A percentile compares a stretch with the other conserved stretches of the same genome.
These are phyloP conservation scores for Xylaria cubensis DNA, from an alignment of 495 filamentous ascomycete genomes.

Conservation along the genomic window DNA sequence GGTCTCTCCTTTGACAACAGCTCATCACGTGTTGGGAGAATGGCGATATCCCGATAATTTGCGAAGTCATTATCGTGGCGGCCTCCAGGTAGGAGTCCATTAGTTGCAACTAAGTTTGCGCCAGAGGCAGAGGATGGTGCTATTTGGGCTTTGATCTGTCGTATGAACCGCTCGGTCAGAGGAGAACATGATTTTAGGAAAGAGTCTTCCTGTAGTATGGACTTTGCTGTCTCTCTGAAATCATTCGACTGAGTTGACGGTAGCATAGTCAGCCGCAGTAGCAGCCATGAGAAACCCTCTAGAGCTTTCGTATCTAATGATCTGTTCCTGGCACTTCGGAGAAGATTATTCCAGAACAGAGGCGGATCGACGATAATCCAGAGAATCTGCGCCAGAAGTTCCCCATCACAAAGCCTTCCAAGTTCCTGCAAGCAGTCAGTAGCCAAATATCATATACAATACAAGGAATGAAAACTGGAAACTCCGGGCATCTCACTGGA, in stretches of 20 bases:
- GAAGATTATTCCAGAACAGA: constrained; percentile 64
- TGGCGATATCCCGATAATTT: constrained; percentile 66
- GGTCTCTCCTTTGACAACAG: constrained; percentile 63
- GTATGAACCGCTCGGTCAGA: neutral
- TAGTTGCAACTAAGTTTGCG: neutral
- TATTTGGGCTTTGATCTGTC: constrained; percentile 6
- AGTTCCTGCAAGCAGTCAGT: constrained; percentile 37
- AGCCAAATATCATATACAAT: neutral
- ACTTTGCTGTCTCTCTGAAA: constrained; percentile 39
- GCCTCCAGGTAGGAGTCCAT: constrained; percentile 58
- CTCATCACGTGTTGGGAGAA: constrained; percentile 74
- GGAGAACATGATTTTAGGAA: neutral
- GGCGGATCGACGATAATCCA: constrained; percentile 62
- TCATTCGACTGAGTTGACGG: constrained; percentile 39
- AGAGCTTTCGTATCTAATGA: constrained; percentile 48
- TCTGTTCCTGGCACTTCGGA: constrained; percentile 48
- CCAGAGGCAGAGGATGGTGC: neutral
- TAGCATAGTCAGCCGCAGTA: constrained; percentile 61
- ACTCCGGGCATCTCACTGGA: constrained; percentile 27
- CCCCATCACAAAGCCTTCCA: constrained; percentile 60
- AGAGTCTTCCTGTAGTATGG: neutral
- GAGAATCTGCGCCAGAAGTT: constrained; percentile 62
- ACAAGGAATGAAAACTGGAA: neutral
- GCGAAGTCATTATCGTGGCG: constrained; percentile 80
- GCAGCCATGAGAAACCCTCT: constrained; percentile 65